Evolutionary conservation across 2,329 filamentous ascomycete genomes (phyloP), one percentile per base, ranked within the genome.

Genomic region (Scorias spongiosa): DNA sequence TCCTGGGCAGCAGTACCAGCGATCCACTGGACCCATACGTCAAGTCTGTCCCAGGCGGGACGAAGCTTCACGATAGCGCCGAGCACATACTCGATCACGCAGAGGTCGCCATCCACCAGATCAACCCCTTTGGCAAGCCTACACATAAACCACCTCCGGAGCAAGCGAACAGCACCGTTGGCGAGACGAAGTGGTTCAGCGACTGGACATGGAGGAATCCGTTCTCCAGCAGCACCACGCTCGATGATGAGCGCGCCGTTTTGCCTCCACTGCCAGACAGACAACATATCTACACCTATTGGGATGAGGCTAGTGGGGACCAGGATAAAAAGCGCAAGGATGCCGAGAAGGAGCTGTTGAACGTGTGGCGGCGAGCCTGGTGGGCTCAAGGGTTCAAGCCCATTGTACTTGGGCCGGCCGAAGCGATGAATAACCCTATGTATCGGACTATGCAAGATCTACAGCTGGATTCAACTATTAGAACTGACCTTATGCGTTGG

Each of bases 171-270:
- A 88, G 84, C 58, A 83, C 81, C 5, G 80, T 76, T 57, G 82
- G 80, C 41, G 83, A 82, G 48, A 80, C 82, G 29, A 80, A 78
- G 47, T 96, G 89, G 89, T 84, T 86, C 64, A 80, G 76, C 50
- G 80, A 93, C 61, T 93, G 82, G 79, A 85, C 81, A 59, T 96
- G 88, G 87, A 72, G 84, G 54, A 84, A 83, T 48, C 85, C 88
- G 2, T 96, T 95, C 62, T 94, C 87, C 14, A 87, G 80, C 38
- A 76, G 78, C 12, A 71, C 91, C 46, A 78, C 77, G 0, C 71
- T 91, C 45, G 88, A 94, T 57, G 83, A 93, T 60, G 81, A 83
- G 56, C 75, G 86, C 43, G 80, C 83, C 7, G 74, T 96, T 44
- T 77, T 96, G 2, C 91, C 91, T 40, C 84, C 84, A 2, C 67